A percentile compares a stretch with the other conserved stretches of the same genome.
Evolutionary conservation across 1,139 yeast genomes (phyloP).

Genomic region (Pichia sp.): DNA sequence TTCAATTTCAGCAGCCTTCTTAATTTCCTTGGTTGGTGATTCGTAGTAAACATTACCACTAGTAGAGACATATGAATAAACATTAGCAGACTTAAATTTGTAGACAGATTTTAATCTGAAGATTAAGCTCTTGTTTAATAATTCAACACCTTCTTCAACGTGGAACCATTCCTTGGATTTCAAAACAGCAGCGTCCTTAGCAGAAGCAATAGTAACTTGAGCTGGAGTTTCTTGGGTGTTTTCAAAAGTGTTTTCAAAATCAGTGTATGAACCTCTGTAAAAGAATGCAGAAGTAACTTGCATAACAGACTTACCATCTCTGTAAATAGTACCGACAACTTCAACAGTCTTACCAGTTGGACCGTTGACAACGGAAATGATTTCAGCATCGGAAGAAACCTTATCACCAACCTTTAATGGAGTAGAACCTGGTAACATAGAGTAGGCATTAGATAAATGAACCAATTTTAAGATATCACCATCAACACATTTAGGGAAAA

Average conservation of each 20-base stretch:
- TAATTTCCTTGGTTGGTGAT: conserved; percentile 85
- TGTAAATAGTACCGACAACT: conserved; percentile 82
- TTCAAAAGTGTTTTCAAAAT: conserved; percentile 89
- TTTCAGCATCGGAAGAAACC: conserved; percentile 75
- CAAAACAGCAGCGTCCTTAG: conserved; percentile 90
- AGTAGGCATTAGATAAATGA: conserved; percentile 91
- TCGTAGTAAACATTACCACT: conserved; percentile 82
- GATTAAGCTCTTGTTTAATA: conserved; percentile 73
- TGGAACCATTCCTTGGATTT: conserved; percentile 98
- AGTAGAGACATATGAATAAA: conserved; percentile 76
- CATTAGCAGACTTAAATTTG: conserved; percentile 68
- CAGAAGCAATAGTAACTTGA: conserved; percentile 62
- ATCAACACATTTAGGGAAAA: conserved; percentile 93
- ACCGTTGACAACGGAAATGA: conserved; percentile 84
- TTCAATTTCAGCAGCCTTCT: conserved; percentile 79
- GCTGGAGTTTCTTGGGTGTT: conserved; percentile 83
- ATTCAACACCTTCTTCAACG: conserved; percentile 61
- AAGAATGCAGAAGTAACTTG: conserved; percentile 93
- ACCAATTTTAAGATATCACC: conserved; percentile 94
- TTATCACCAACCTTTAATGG: conserved; percentile 87
- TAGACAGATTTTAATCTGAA: conserved; percentile 87
- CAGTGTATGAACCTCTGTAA: conserved; percentile 87
- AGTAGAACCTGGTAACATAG: conserved; percentile 86
- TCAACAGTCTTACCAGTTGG: conserved; percentile 94
- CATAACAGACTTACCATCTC: conserved; percentile 77